phyloP scores from a whole-genome alignment of 805 yeast genomes.

The Gaillardinia entomophila region DNA sequence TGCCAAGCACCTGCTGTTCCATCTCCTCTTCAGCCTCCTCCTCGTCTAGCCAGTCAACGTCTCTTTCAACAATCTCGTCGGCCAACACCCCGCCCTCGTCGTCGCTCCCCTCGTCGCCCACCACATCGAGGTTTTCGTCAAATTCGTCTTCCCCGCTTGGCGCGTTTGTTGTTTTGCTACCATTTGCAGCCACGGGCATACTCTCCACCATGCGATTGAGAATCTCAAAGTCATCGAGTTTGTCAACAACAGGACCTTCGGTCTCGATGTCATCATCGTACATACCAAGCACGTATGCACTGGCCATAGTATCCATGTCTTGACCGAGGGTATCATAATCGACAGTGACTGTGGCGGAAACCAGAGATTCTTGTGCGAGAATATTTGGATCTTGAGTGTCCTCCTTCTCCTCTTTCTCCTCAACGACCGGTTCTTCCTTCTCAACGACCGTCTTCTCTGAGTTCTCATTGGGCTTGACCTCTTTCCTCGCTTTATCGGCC shows the following conservation, averaged over 20 bases:
- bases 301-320: constrained; percentile 53
- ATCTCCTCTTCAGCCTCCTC: constrained; percentile 10
- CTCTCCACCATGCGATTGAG: constrained; percentile 45
- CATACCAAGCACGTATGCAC: constrained; percentile 53
- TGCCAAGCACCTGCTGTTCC: neutral
- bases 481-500: neutral
- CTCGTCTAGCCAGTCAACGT: constrained; percentile 9
- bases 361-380: neutral
- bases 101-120: constrained; percentile 21
- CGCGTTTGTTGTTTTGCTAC: constrained; percentile 1
- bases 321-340: constrained; percentile 32
- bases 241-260: constrained; percentile 51
- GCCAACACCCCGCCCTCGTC: constrained; percentile 33
- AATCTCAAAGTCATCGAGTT: constrained; percentile 47
- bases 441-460: constrained; percentile 3
- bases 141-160: constrained; percentile 2
- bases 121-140: constrained; percentile 18
- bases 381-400: neutral
- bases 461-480: neutral
- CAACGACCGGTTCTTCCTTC: constrained; percentile 5
- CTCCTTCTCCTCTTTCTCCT: neutral
- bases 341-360: constrained; percentile 16
- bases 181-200: constrained; percentile 12
- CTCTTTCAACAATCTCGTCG: constrained; percentile 41
- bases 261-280: constrained; percentile 57